Evolutionary conservation across 306 rosid species (phyloP).

Genomic region (Begonia fuchsioides): DNA sequence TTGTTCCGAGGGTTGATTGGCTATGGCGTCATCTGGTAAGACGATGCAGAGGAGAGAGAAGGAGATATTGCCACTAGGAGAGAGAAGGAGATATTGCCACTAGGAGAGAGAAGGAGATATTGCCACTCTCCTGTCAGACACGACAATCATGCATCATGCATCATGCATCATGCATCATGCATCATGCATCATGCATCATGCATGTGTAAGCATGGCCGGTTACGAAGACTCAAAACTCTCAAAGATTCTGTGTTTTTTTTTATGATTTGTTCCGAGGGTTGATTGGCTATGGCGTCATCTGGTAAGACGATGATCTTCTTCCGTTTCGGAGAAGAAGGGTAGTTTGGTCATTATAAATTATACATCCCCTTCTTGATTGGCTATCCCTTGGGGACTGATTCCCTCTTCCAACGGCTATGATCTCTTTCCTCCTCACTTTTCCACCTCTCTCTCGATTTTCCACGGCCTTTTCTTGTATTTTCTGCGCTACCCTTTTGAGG

Average conservation of each 20-base stretch:
- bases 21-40: no score
- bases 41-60: no score
- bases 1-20: no score
- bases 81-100: background rate
- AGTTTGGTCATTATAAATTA: conserved; percentile 1
- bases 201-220: conserved; percentile 98
- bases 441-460: conserved; percentile 17
- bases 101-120: conserved; percentile 34
- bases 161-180: no score
- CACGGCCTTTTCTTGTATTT: no score
- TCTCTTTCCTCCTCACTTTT: conserved; percentile 15
- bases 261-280: no score
- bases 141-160: no score
- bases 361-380: no score
- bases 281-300: conserved; percentile 67
- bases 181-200: no score
- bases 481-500: no score
- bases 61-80: no score
- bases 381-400: conserved; percentile 12
- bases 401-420: no score
- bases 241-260: conserved; percentile 33
- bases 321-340: conserved; percentile 22
- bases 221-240: conserved; percentile 47
- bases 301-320: conserved; percentile 47
- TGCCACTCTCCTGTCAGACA: conserved; percentile 74